A percentile compares a stretch with the other conserved stretches of the same genome.
Evolutionary conservation across 78 protist species (phyloP).

Genomic region (Chrysochromulina parva): DNA sequence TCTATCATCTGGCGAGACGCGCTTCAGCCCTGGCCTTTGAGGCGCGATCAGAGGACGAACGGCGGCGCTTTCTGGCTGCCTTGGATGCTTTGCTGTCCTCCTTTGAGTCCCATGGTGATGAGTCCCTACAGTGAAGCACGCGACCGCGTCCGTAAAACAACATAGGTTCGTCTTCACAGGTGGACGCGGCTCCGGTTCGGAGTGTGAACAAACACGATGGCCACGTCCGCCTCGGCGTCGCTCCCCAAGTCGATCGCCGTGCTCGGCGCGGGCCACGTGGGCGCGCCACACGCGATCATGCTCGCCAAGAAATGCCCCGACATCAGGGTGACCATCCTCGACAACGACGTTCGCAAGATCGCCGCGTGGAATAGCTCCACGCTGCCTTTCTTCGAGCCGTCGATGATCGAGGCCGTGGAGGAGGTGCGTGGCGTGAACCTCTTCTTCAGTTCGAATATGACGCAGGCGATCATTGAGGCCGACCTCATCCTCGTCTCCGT

Average conservation of each 20-base stretch:
- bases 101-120: too few species aligned
- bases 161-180: too few species aligned
- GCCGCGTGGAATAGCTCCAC: conserved; percentile 84
- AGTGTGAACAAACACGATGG: too few species aligned
- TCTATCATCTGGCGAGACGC: too few species aligned
- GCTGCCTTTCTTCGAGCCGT: conserved; percentile 96
- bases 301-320: conserved; percentile 78
- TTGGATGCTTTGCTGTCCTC: too few species aligned
- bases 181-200: too few species aligned
- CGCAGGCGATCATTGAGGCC: conserved; percentile 54
- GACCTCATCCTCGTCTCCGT: conserved; percentile 90
- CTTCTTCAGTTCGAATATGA: conserved; percentile 80
- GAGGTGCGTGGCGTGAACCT: conserved; percentile 67
- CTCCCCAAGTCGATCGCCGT: not conserved
- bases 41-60: too few species aligned
- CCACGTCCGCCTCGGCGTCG: too few species aligned
- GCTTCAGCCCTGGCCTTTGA: too few species aligned
- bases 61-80: too few species aligned
- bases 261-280: conserved; percentile 87
- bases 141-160: too few species aligned
- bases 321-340: conserved; percentile 61
- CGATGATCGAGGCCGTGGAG: conserved; percentile 70
- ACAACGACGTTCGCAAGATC: conserved; percentile 61
- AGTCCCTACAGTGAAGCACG: too few species aligned
- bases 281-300: conserved; percentile 88